These are phyloP conservation scores for Hemileia vastatrix DNA, from an alignment of 1,284 basidiomycete species.

Conservation along the genomic window DNA sequence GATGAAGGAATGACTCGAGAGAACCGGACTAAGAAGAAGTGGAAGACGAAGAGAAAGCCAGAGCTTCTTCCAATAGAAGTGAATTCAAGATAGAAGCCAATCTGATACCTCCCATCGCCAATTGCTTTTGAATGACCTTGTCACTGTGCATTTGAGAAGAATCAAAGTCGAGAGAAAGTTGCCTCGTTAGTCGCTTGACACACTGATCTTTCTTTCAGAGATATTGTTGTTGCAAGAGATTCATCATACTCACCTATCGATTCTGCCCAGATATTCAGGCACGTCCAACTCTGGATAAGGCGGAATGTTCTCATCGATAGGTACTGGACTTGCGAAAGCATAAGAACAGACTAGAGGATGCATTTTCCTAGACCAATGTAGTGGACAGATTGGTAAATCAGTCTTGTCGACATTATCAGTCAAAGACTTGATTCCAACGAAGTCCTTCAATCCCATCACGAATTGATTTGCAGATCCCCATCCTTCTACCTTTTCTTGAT, in stretches of 20 bases:
- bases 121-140: constrained; percentile 66
- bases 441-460: neutral
- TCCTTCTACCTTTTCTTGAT: neutral
- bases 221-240: too few relatives aligned
- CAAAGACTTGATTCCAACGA: neutral
- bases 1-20: too few relatives aligned
- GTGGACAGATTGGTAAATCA: constrained; percentile 59
- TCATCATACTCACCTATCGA: too few relatives aligned
- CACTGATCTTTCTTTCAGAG: too few relatives aligned
- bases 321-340: constrained; percentile 60
- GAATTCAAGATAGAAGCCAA: constrained; percentile 70
- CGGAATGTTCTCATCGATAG: constrained; percentile 31
- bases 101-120: constrained; percentile 69
- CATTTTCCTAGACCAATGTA: constrained; percentile 41
- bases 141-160: constrained; percentile 41
- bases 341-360: constrained; percentile 37
- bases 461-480: neutral
- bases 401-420: constrained; percentile 33
- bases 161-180: neutral
- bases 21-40: too few relatives aligned
- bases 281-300: constrained; percentile 70
- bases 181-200: too few relatives aligned
- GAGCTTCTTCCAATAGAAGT: too few relatives aligned
- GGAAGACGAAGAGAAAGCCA: too few relatives aligned
- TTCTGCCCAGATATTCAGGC: constrained; percentile 65